Conservation (phyloP, 1,139 yeast genomes). For the Blastobotrys apis region DNA sequence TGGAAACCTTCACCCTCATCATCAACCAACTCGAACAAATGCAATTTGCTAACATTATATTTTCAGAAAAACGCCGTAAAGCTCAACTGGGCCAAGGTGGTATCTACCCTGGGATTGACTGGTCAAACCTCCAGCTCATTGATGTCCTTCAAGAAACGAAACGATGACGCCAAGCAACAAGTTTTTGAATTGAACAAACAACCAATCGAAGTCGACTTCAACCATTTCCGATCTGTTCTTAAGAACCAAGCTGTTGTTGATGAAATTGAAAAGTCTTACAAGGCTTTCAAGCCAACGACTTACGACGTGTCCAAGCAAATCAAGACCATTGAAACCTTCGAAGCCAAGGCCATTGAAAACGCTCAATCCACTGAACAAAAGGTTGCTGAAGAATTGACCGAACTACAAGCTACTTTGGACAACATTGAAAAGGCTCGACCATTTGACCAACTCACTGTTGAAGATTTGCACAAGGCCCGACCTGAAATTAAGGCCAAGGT, state of each 20-base stretch:
- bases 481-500: conserved; percentile 98
- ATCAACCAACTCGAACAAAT: neutral
- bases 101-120: conserved; percentile 83
- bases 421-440: conserved; percentile 98
- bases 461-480: conserved; percentile 89
- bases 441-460: conserved; percentile 93
- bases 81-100: conserved; percentile 92
- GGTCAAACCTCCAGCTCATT: conserved; percentile 88
- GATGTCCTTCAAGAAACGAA: conserved; percentile 94
- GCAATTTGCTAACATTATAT: neutral
- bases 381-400: conserved; percentile 79
- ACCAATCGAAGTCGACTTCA: conserved; percentile 74
- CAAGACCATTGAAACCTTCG: conserved; percentile 89
- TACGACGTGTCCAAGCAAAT: conserved; percentile 85
- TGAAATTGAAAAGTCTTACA: conserved; percentile 75
- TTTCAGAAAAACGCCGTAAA: conserved; percentile 59
- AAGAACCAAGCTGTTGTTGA: conserved; percentile 77
- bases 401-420: conserved; percentile 80
- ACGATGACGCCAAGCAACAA: conserved; percentile 92
- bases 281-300: conserved; percentile 73
- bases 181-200: conserved; percentile 65
- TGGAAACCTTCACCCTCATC: neutral
- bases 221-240: conserved; percentile 71
- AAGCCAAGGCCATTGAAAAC: conserved; percentile 91
- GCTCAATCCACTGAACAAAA: conserved; percentile 91